Base-by-base conservation (phyloP, 208 protist genomes). In the Crithidia fasciculata region DNA sequence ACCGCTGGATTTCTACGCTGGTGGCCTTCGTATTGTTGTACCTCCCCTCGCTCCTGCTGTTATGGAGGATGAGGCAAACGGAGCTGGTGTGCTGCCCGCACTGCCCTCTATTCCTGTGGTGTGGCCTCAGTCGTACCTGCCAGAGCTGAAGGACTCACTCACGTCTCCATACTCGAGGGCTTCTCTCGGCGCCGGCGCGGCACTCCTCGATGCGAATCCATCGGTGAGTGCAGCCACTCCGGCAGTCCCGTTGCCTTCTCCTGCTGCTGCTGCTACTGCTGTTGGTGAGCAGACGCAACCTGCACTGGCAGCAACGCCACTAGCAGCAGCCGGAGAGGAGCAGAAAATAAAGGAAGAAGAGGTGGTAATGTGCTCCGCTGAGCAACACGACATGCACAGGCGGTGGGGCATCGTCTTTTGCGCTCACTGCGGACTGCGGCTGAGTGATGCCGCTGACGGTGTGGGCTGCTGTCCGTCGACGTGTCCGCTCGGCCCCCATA, bases 321-420 rank as follows among this genome's bases (percentile, higher is more conserved):
- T 16, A 40, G 19, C 28, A 6, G 15, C 54, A 40, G 13, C 54
- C 28, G 28, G 28, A 28, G 28, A 28, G 28, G 28, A 28, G 28
- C 28, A 28, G 28, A 28, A 28, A 28, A 28, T 28, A 1, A 28
- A 28, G 28, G 28, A 28, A 28, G 28, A 28, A 28, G 28, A 28
- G 28, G 28, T 1, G 28, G 28, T 28, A 1, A 0, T 49, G 18
- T 82, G 76, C 36, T 28, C 49, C 7, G 56, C n/a, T 2, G 69
- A 59, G 37, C 41, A 56, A 2, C 72, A 82, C 55, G 64, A 36
- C 0, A 13, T 71, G 28, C 64, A 72, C 53, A 9, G 47, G 36
- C 63, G 19, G 0, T 72, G 73, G 55, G 69, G 76, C 58, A 77
- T 80, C 36, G 45, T 57, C 5, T 76, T 60, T 59, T 80, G 76